A percentile compares a stretch with the other conserved stretches of the same genome.
Conservation (phyloP, 768 basidiomycete species). For the Suillus spraguei region DNA sequence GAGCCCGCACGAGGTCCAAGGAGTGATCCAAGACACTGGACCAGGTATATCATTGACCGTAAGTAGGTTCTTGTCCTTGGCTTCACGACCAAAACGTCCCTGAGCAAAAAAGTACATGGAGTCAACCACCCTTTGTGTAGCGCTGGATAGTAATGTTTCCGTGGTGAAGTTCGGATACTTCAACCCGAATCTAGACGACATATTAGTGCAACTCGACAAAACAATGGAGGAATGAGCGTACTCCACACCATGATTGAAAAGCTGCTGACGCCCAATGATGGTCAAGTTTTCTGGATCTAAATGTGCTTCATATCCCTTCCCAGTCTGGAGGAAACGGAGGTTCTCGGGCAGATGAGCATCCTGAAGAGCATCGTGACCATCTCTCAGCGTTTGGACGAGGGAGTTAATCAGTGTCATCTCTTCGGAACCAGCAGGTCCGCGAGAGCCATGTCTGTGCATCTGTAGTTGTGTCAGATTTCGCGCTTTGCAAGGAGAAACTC, state of each 20-base stretch:
- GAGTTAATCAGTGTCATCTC: slow-evolving; percentile 35
- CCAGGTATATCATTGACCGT: slow-evolving; percentile 35
- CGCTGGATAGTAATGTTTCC: slow-evolving; percentile 19
- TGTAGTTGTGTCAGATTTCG: slow-evolving; percentile 13
- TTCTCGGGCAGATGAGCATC: slow-evolving; percentile 32
- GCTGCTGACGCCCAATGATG: slow-evolving; percentile 36
- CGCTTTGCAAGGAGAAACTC: too few species aligned
- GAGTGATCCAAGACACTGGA: slow-evolving; percentile 44
- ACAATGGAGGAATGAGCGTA: slow-evolving; percentile 17
- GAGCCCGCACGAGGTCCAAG: too few species aligned
- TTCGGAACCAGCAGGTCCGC: slow-evolving; percentile 31
- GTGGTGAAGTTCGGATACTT: slow-evolving; percentile 26
- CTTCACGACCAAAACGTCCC: slow-evolving; percentile 39
- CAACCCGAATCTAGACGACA: slow-evolving; percentile 21
- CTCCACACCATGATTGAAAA: slow-evolving; percentile 44
- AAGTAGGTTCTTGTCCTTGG: slow-evolving; percentile 30
- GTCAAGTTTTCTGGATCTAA: slow-evolving; percentile 40
- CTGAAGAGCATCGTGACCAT: slow-evolving; percentile 25
- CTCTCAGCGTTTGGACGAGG: slow-evolving; percentile 35
- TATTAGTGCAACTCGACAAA: not conserved
- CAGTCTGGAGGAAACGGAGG: slow-evolving; percentile 36
- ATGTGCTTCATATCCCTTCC: slow-evolving; percentile 37
- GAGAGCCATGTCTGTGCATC: slow-evolving; percentile 46
- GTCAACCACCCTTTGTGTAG: slow-evolving; percentile 35
- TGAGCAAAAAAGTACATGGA: slow-evolving; percentile 43